These are phyloP conservation scores for Talaromyces proteolyticus DNA, from an alignment of 495 filamentous ascomycete species.

Conservation along the genomic window DNA sequence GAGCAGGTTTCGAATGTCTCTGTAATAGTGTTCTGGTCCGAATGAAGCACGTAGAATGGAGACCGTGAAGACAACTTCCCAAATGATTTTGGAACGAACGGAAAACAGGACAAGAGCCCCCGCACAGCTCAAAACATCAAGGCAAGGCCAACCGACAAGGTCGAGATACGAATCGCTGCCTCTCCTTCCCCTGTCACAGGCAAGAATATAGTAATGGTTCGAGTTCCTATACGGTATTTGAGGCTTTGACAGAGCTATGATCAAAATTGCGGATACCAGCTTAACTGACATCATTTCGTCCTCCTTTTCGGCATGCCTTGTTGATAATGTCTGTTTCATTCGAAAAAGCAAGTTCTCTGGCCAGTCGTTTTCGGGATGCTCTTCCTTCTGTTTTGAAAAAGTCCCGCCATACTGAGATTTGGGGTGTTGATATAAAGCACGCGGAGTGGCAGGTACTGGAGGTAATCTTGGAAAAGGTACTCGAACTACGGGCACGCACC, in stretches of 20 bases:
- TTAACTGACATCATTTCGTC: not conserved
- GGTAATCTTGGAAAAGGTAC: not conserved
- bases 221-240: not conserved
- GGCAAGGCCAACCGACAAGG: not conserved
- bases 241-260: not conserved
- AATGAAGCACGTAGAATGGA: too few species aligned
- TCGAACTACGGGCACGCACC: not conserved
- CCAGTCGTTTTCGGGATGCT: not conserved
- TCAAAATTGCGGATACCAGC: not conserved
- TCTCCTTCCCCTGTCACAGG: not conserved
- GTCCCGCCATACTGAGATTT: not conserved
- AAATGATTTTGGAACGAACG: too few species aligned
- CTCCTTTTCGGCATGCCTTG: not conserved
- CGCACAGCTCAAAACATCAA: not conserved
- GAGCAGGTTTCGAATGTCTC: too few species aligned
- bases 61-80: too few species aligned
- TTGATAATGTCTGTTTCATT: not conserved
- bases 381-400: not conserved
- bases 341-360: not conserved
- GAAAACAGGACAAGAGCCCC: too few species aligned
- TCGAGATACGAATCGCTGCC: not conserved
- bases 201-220: not conserved
- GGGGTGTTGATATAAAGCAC: not conserved
- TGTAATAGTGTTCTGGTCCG: too few species aligned
- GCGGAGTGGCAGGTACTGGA: not conserved